phyloP scores from a whole-genome alignment of 306 rosid genomes.

The Herpetospermum pedunculosum region DNA sequence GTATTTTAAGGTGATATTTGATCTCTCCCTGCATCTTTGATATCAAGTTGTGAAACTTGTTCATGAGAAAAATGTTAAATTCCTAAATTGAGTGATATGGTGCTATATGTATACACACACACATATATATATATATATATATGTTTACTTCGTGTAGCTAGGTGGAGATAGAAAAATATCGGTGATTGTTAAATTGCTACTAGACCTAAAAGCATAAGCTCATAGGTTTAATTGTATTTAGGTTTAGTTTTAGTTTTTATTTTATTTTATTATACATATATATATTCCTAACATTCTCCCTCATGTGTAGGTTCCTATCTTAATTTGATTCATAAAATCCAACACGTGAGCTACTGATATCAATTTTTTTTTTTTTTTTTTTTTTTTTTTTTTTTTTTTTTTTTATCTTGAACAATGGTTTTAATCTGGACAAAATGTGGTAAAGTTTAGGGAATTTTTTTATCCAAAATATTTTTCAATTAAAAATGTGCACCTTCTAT shows the following conservation, averaged over 20 bases:
- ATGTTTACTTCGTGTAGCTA: not conserved
- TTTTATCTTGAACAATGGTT: not conserved
- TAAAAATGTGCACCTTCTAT: not conserved
- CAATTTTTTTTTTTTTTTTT: not conserved
- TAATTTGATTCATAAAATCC: not conserved
- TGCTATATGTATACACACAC: too few species aligned
- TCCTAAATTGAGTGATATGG: not conserved
- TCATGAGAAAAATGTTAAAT: not conserved
- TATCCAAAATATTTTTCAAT: not conserved
- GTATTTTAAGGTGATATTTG: constrained; percentile 50
- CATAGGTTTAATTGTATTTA: not conserved
- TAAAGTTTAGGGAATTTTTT: not conserved
- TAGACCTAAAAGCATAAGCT: not conserved
- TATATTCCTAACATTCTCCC: too few species aligned
- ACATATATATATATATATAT: too few species aligned
- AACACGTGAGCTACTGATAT: not conserved
- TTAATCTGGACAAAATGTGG: not conserved
- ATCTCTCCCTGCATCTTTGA: not conserved
- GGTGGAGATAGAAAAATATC: not conserved
- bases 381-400: too few species aligned
- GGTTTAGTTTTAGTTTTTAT: too few species aligned
- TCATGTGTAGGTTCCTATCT: not conserved
- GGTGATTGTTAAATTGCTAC: not conserved
- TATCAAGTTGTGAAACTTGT: not conserved
- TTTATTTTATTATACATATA: too few species aligned